Conservation (phyloP, 768 basidiomycete species). For the Mycena leptocephala region DNA sequence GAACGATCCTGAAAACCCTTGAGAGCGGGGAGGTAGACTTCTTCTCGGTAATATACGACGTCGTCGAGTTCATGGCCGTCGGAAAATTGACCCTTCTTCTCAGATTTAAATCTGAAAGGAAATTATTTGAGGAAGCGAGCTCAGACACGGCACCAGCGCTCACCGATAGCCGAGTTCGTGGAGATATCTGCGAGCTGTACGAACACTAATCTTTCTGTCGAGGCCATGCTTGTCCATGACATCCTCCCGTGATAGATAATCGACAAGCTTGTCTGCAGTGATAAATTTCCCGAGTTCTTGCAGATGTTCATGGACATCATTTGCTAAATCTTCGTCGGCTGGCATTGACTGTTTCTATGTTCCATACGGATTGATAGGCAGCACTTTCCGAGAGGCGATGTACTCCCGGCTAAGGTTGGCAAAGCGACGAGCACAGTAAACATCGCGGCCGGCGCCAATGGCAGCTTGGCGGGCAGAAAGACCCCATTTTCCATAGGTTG, state of each 20-base stretch:
- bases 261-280: conserved; percentile 38
- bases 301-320: conserved; percentile 19
- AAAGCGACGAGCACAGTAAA: background rate
- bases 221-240: background rate
- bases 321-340: conserved; percentile 35
- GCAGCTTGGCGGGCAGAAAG: background rate
- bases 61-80: background rate
- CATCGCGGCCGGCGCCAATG: background rate
- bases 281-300: conserved; percentile 31
- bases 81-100: background rate
- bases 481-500: background rate
- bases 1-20: background rate
- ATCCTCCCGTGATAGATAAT: conserved; percentile 18
- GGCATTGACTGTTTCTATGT: conserved; percentile 14
- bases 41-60: background rate
- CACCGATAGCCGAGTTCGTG: conserved; percentile 39
- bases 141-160: background rate
- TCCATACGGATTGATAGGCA: conserved; percentile 30
- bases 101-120: background rate
- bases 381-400: background rate
- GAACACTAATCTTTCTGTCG: conserved; percentile 34
- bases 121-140: background rate
- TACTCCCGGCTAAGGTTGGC: background rate
- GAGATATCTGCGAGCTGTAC: conserved; percentile 47
- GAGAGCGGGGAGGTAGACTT: background rate